Evolutionary conservation across 176 grass and related monocot species (phyloP).

Genomic region (Raddia distichophylla): DNA sequence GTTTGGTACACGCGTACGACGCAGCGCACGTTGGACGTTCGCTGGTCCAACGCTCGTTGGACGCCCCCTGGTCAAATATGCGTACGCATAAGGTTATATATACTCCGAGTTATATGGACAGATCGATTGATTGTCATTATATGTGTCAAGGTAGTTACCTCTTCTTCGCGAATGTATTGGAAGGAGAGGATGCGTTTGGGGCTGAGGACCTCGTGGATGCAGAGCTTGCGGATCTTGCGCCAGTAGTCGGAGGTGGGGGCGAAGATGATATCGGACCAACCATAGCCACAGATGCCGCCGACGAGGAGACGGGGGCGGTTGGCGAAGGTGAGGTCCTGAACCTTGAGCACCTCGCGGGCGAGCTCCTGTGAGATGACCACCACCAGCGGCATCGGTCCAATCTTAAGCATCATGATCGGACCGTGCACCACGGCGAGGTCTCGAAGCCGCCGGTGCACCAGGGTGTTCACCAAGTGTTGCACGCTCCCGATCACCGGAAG

Average conservation of each 20-base stretch:
- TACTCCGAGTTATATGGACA: too few relatives aligned
- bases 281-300: constrained; percentile 48
- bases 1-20: too few relatives aligned
- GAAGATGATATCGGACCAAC: constrained; percentile 52
- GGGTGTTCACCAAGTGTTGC: constrained; percentile 45
- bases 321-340: constrained; percentile 53
- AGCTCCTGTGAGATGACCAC: constrained; percentile 44
- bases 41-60: too few relatives aligned
- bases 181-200: constrained; percentile 46
- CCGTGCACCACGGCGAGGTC: constrained; percentile 45
- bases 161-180: constrained; percentile 38
- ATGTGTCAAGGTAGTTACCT: neutral
- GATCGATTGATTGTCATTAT: neutral
- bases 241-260: constrained; percentile 48
- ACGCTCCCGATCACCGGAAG: constrained; percentile 48
- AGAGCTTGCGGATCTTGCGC: constrained; percentile 54
- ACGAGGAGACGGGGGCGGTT: constrained; percentile 38
- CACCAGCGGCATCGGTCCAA: constrained; percentile 50
- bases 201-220: constrained; percentile 55
- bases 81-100: too few relatives aligned
- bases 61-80: too few relatives aligned
- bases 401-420: constrained; percentile 42
- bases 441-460: constrained; percentile 31
- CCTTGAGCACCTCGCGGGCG: constrained; percentile 48
- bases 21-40: too few relatives aligned